These are phyloP conservation scores for Fusarium nanum DNA, from an alignment of 2,329 filamentous ascomycete species.

Conservation along the genomic window DNA sequence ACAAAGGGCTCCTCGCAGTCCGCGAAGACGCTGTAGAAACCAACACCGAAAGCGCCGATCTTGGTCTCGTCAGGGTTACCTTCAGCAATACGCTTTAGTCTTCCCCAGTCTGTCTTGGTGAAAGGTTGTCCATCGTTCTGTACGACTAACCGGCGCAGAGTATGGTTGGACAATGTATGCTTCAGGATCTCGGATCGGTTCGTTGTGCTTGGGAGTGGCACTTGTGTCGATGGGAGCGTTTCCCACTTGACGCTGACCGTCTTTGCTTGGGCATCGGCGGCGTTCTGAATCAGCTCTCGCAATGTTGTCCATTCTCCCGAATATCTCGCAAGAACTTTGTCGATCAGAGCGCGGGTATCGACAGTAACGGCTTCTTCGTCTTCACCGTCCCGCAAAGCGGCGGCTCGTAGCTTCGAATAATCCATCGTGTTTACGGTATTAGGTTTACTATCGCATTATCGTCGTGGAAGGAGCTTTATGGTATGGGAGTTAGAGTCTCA, in stretches of 20 bases:
- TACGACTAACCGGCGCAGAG: conserved; percentile 86
- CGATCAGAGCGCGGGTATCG: conserved; percentile 94
- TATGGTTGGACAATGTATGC: conserved; percentile 86
- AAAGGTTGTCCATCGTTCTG: conserved; percentile 93
- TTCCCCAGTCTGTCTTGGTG: conserved; percentile 88
- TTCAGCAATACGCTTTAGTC: conserved; percentile 96
- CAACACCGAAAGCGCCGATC: conserved; percentile 97
- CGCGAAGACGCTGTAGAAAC: conserved; percentile 98
- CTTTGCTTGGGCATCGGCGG: conserved; percentile 93
- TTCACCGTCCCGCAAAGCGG: conserved; percentile 85
- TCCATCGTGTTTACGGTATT: conserved; percentile 64
- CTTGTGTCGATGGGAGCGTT: conserved; percentile 82
- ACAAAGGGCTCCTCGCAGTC: conserved; percentile 99
- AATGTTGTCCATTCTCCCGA: conserved; percentile 94
- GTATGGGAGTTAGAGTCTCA: neutral
- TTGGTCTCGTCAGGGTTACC: conserved; percentile 99
- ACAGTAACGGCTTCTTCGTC: conserved; percentile 98
- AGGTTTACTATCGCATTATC: conserved; percentile 38
- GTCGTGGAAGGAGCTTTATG: neutral
- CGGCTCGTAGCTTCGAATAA: conserved; percentile 82
- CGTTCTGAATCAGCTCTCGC: conserved; percentile 96
- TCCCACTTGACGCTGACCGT: conserved; percentile 94
- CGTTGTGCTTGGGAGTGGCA: conserved; percentile 75
- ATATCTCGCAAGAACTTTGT: conserved; percentile 96
- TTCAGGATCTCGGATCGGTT: conserved; percentile 80